Evolutionary conservation across 2,329 filamentous ascomycete species (phyloP).

Genomic region (Alternaria sp.): DNA sequence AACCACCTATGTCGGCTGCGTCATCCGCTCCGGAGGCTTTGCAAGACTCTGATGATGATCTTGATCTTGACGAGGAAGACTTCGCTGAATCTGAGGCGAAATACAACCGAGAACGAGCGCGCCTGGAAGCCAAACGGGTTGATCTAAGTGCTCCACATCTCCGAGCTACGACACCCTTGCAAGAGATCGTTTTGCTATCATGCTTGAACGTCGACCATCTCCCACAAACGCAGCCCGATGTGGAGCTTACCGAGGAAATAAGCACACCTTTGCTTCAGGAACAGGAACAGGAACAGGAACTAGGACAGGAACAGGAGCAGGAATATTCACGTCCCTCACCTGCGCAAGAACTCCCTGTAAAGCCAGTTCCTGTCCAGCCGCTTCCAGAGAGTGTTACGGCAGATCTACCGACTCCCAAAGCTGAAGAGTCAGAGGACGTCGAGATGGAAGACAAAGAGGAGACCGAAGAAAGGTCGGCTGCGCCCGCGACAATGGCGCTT

Average conservation of each 20-base stretch:
- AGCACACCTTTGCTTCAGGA: constrained; percentile 28
- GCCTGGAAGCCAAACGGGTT: constrained; percentile 54
- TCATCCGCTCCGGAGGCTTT: constrained; percentile 45
- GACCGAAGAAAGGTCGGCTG: constrained; percentile 34
- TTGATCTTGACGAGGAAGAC: constrained; percentile 57
- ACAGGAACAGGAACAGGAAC: constrained; percentile 18
- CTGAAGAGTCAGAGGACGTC: constrained; percentile 47
- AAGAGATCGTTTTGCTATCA: constrained; percentile 54
- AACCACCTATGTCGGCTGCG: constrained; percentile 40
- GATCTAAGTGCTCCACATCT: constrained; percentile 55
- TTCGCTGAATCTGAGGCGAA: constrained; percentile 58
- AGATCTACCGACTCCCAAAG: constrained; percentile 47
- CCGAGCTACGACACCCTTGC: constrained; percentile 55
- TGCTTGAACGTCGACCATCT: constrained; percentile 49
- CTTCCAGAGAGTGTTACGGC: constrained; percentile 28
- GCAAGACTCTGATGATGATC: constrained; percentile 57
- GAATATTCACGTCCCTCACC: constrained; percentile 6
- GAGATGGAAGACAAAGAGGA: constrained; percentile 34
- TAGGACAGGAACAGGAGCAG: constrained; percentile 13
- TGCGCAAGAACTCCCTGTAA: constrained; percentile 2
- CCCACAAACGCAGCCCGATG: constrained; percentile 23
- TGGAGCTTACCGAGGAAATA: constrained; percentile 27
- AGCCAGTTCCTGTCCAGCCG: constrained; percentile 19
- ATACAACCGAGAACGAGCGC: constrained; percentile 57
- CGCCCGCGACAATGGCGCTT: constrained; percentile 46